Percentiles rank a stretch among this genome's conserved stretches.
phyloP scores from a whole-genome alignment of 1,284 basidiomycete species.

The Phellinidium pouzarii region DNA sequence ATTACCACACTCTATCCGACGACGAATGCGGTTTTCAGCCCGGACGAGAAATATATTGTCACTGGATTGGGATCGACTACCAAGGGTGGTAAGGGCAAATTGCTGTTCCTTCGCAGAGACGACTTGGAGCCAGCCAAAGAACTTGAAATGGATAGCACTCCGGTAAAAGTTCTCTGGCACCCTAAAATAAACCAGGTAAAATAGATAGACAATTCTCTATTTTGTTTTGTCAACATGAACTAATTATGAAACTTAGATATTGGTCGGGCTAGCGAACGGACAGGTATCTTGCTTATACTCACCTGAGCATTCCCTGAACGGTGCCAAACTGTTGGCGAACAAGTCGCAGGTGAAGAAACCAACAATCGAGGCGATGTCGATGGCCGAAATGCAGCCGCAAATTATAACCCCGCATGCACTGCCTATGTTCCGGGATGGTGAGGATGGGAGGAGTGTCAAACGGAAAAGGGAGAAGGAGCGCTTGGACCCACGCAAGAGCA shows the following conservation, averaged over 20 bases:
- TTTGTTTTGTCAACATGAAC: not conserved
- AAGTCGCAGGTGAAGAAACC: constrained; percentile 66
- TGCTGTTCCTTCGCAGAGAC: constrained; percentile 70
- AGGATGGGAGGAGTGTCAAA: constrained; percentile 66
- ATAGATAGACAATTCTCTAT: too few relatives aligned
- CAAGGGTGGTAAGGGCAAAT: constrained; percentile 61
- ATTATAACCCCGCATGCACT: constrained; percentile 88
- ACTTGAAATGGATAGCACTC: constrained; percentile 64
- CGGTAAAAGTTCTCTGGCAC: constrained; percentile 89
- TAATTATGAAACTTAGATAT: constrained; percentile 47
- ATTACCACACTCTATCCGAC: constrained; percentile 81
- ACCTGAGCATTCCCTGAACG: constrained; percentile 79
- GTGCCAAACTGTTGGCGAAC: constrained; percentile 83
- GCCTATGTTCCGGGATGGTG: constrained; percentile 83
- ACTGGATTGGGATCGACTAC: constrained; percentile 69
- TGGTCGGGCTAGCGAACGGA: constrained; percentile 84
- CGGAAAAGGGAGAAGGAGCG: constrained; percentile 85
- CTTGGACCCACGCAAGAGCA: constrained; percentile 82
- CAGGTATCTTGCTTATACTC: constrained; percentile 88
- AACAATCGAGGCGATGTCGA: constrained; percentile 74
- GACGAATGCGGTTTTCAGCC: constrained; percentile 90
- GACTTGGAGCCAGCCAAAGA: constrained; percentile 61
- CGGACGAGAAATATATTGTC: constrained; percentile 81
- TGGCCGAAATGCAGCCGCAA: constrained; percentile 62
- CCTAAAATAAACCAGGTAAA: constrained; percentile 96